Evolutionary conservation across 345 rosid species (phyloP), one percentile per base, ranked within the genome.

Genomic region (Lumnitzera littorea): DNA sequence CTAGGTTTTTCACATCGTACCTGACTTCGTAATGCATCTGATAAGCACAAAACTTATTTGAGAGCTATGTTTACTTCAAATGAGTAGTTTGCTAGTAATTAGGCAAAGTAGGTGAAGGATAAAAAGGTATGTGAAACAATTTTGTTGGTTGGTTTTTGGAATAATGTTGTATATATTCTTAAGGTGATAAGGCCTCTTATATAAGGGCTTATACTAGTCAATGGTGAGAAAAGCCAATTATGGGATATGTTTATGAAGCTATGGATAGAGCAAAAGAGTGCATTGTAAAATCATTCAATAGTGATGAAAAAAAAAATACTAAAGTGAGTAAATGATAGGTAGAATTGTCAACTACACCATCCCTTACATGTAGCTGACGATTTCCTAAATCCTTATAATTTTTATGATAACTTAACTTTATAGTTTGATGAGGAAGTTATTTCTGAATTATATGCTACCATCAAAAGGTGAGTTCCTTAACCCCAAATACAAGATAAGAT

Each of bases 241-340:
- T 68, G 62, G 56, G 67, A 0, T 68, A 61, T 25, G 61, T 68
- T 16, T 68, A 68, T 41, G 50, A 62, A 13, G 72, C 62, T 0
- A 61, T 68, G 62, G 61, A 20, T 20, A 20, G 20, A 20, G 20
- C 1, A 20, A 20, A 20, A 20, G 0, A 20, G 20, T 1, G 1
- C 20, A 20, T 20, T 20, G 20, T 20, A 20, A 20, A 20, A 20
- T 20, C 20, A 20, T 20, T 20, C 20, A 20, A 20, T 20, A 20
- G 20, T 20, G 20, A 20, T 20, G 1, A n/a, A 20, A 20, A 20
- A 20, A 20, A 20, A 20, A 20, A 20, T 20, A 20, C 1, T 20
- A 20, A 20, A 20, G 20, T 20, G 1, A 20, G 20, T 20, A 20
- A 20, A 20, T 20, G 20, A 20, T 20, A 20, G 20, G 20, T 20